phyloP scores from a whole-genome alignment of 2,329 filamentous ascomycete species.

The Fusarium kyushuense region DNA sequence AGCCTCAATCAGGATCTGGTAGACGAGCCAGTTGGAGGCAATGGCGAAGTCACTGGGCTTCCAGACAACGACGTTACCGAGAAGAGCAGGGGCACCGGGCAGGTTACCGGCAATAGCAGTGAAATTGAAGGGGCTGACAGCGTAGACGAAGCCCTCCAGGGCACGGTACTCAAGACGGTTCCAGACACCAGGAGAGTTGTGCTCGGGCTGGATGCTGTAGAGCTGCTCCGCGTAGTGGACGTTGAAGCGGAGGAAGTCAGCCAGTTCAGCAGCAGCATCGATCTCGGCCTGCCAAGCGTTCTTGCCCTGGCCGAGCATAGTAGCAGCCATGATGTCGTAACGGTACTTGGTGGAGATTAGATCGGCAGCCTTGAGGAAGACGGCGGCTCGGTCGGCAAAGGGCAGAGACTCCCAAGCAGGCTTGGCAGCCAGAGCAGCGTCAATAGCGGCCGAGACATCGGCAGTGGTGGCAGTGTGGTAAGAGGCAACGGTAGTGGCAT shows the following conservation, averaged over 20 bases:
- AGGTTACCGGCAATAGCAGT: conserved; percentile 94
- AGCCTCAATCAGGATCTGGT: conserved; percentile 90
- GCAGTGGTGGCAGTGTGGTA: conserved; percentile 84
- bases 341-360: conserved; percentile 92
- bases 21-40: conserved; percentile 90
- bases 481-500: conserved; percentile 79
- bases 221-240: conserved; percentile 94
- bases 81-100: conserved; percentile 81
- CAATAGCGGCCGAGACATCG: conserved; percentile 84
- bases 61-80: conserved; percentile 97
- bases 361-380: conserved; percentile 97
- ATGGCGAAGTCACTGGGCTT: conserved; percentile 94
- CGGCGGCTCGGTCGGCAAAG: conserved; percentile 89
- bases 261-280: conserved; percentile 90
- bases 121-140: conserved; percentile 96
- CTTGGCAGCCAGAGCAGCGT: conserved; percentile 87
- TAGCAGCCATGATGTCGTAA: conserved; percentile 95
- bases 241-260: conserved; percentile 94
- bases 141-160: conserved; percentile 95
- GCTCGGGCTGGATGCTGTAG: conserved; percentile 86
- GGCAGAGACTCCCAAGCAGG: conserved; percentile 86
- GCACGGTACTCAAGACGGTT: conserved; percentile 91
- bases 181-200: conserved; percentile 88
- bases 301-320: conserved; percentile 97
- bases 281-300: conserved; percentile 99